Evolutionary conservation across 2,329 filamentous ascomycete species (phyloP).

Genomic region (Exophiala sp.): DNA sequence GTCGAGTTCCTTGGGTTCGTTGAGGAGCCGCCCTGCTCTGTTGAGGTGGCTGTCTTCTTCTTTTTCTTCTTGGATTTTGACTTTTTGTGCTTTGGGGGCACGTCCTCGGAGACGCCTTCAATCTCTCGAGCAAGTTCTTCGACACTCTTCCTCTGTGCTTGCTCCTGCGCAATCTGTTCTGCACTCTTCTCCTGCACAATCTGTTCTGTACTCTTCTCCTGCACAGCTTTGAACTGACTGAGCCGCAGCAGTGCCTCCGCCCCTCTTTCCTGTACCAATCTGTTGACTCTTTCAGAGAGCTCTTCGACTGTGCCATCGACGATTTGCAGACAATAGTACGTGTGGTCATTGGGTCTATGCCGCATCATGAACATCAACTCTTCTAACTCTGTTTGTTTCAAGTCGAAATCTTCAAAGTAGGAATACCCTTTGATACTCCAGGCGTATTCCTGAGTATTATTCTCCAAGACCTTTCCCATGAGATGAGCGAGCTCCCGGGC

Average conservation of each 20-base stretch:
- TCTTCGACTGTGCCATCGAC: constrained; percentile 6
- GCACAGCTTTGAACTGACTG: neutral
- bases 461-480: neutral
- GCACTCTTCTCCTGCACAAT: neutral
- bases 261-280: constrained; percentile 4
- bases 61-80: neutral
- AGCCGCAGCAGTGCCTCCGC: too few relatives aligned
- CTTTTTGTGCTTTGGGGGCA: neutral
- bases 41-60: neutral
- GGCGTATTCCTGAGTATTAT: neutral
- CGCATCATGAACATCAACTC: constrained; percentile 15
- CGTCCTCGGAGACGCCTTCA: neutral
- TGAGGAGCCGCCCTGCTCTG: neutral
- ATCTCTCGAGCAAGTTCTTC: neutral
- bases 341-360: neutral
- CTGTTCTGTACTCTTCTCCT: neutral
- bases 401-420: constrained; percentile 4
- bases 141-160: neutral
- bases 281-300: neutral
- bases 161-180: neutral
- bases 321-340: constrained; percentile 8
- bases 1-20: neutral
- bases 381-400: constrained; percentile 1
- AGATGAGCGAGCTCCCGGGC: neutral
- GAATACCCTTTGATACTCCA: neutral